Conservation (phyloP, 495 filamentous ascomycete genomes). For the Penicillium dipodomyicola region DNA sequence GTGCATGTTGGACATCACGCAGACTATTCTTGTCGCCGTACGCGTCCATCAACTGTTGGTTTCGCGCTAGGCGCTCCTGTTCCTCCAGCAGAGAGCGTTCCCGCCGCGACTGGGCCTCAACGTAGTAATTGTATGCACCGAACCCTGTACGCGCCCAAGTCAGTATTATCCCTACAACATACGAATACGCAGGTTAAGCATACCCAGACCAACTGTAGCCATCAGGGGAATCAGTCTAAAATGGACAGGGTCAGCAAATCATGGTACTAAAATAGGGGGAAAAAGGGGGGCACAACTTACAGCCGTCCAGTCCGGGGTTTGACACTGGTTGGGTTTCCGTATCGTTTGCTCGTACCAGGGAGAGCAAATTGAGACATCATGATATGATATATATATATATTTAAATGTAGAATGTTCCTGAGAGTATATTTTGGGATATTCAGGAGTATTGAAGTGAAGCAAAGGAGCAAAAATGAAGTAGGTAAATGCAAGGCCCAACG, state of each 20-base stretch:
- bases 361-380: slow-evolving; percentile 29
- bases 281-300: slow-evolving; percentile 15
- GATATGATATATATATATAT: background rate
- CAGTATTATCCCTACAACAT: background rate
- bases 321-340: slow-evolving; percentile 14
- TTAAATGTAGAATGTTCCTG: background rate
- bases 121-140: slow-evolving; percentile 32
- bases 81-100: slow-evolving; percentile 25
- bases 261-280: too few species aligned
- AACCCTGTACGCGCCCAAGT: slow-evolving; percentile 24
- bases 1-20: slow-evolving; percentile 56
- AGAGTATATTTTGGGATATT: background rate
- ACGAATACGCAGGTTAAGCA: background rate
- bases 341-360: slow-evolving; percentile 21
- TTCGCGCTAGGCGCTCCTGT: slow-evolving; percentile 34
- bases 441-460: background rate
- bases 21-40: slow-evolving; percentile 59
- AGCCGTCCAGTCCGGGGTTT: slow-evolving; percentile 24
- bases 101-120: slow-evolving; percentile 14
- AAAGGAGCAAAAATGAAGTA: background rate
- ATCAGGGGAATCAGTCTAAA: slow-evolving; percentile 36
- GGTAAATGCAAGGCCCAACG: slow-evolving; percentile 11
- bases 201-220: slow-evolving; percentile 35
- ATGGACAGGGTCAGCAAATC: background rate
- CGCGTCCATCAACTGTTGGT: slow-evolving; percentile 49